A percentile compares a stretch with the other conserved stretches of the same genome.
phyloP scores from a whole-genome alignment of 2,329 filamentous ascomycete species.

The Teratosphaeria pseudoeucalypti region DNA sequence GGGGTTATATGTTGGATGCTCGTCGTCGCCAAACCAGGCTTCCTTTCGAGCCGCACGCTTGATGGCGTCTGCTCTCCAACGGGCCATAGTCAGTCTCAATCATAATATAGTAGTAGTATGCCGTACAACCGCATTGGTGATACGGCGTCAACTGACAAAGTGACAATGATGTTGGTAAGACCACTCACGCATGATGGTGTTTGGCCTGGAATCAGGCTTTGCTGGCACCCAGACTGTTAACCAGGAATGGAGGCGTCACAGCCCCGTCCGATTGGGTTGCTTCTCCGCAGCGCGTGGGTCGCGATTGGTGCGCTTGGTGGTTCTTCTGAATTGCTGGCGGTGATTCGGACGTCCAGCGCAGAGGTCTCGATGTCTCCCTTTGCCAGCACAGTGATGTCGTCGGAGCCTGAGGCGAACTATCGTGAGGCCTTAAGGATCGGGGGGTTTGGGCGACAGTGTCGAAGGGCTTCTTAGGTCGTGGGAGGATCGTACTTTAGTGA shows the following conservation, averaged over 20 bases:
- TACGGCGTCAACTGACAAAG: neutral
- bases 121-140: neutral
- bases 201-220: neutral
- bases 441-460: neutral
- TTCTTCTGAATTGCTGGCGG: neutral
- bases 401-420: neutral
- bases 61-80: constrained; percentile 13
- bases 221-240: neutral
- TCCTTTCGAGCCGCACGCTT: constrained; percentile 18
- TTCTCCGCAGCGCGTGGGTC: neutral
- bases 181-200: neutral
- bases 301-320: neutral
- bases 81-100: neutral
- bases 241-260: neutral
- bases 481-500: neutral
- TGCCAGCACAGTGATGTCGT: neutral
- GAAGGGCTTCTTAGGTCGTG: neutral
- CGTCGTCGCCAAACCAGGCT: constrained; percentile 19
- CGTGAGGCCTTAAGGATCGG: too few species aligned
- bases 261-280: neutral
- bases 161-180: neutral
- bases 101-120: neutral
- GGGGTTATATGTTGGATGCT: constrained; percentile 16
- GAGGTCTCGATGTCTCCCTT: neutral
- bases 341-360: neutral